Percentiles rank a stretch among this genome's conserved stretches.
phyloP scores from a whole-genome alignment of 2,329 filamentous ascomycete species.

The Alternaria triticina region DNA sequence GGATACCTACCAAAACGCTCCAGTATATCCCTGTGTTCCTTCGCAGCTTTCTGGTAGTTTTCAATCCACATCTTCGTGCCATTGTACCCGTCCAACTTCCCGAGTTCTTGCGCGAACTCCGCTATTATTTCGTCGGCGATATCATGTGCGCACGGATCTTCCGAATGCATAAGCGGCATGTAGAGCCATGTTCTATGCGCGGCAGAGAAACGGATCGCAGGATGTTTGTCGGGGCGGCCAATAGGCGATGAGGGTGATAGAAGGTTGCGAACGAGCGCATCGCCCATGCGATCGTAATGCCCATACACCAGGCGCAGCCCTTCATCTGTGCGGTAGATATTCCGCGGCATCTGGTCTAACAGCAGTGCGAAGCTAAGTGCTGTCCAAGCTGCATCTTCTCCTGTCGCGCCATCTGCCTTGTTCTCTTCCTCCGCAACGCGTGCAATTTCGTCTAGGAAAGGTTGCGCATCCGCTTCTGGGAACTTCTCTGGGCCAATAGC shows the following conservation, averaged over 20 bases:
- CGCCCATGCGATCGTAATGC: slow-evolving; percentile 63
- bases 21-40: slow-evolving; percentile 57
- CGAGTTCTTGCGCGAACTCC: slow-evolving; percentile 43
- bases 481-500: slow-evolving; percentile 46
- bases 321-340: slow-evolving; percentile 61
- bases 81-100: slow-evolving; percentile 33
- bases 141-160: slow-evolving; percentile 57
- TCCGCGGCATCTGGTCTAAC: slow-evolving; percentile 69
- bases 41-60: slow-evolving; percentile 48
- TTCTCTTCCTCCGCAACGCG: slow-evolving; percentile 11
- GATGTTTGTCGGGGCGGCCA: slow-evolving; percentile 38
- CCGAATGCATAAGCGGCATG: slow-evolving; percentile 66
- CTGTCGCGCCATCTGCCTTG: slow-evolving; percentile 22
- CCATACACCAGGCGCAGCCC: slow-evolving; percentile 58
- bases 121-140: slow-evolving; percentile 41
- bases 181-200: slow-evolving; percentile 63
- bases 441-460: slow-evolving; percentile 47
- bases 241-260: slow-evolving; percentile 31
- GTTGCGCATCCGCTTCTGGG: slow-evolving; percentile 41
- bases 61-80: slow-evolving; percentile 38
- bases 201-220: slow-evolving; percentile 36
- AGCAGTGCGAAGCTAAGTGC: slow-evolving; percentile 62
- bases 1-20: slow-evolving; percentile 65
- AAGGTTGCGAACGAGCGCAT: slow-evolving; percentile 52
- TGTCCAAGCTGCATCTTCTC: slow-evolving; percentile 40